Evolutionary conservation across 1,284 basidiomycete genomes (phyloP).

Genomic region (Ceratobasidium sp.): DNA sequence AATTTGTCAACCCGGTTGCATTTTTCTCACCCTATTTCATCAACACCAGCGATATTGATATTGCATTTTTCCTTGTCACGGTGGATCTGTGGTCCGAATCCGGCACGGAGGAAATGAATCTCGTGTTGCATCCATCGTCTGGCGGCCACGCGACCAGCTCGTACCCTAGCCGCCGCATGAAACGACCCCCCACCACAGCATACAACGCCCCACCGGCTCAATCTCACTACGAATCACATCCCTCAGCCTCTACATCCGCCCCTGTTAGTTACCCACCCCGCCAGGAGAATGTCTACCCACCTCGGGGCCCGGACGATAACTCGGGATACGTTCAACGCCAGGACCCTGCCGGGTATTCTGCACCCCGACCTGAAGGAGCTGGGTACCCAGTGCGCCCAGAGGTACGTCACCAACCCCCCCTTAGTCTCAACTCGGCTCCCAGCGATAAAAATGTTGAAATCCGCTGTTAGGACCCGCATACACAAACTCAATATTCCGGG

Average conservation of each 20-base stretch:
- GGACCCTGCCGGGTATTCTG: slow-evolving; percentile 24
- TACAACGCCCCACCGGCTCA: slow-evolving; percentile 37
- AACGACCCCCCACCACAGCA: slow-evolving; percentile 37
- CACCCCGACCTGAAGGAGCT: slow-evolving; percentile 25
- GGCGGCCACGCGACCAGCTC: slow-evolving; percentile 39
- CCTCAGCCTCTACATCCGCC: slow-evolving; percentile 29
- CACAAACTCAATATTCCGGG: slow-evolving; percentile 39
- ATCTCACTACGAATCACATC: slow-evolving; percentile 33
- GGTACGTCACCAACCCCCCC: slow-evolving; percentile 7
- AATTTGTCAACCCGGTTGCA: slow-evolving; percentile 47
- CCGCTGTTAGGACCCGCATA: slow-evolving; percentile 40
- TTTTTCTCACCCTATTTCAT: slow-evolving; percentile 45
- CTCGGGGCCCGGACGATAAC: slow-evolving; percentile 27
- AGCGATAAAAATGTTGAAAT: slow-evolving; percentile 10
- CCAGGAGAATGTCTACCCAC: slow-evolving; percentile 32
- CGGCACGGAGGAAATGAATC: slow-evolving; percentile 83
- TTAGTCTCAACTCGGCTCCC: not conserved
- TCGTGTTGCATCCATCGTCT: slow-evolving; percentile 82
- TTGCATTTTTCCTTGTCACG: slow-evolving; percentile 87
- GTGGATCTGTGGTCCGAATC: slow-evolving; percentile 91
- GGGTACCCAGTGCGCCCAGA: slow-evolving; percentile 40
- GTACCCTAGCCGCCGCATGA: slow-evolving; percentile 38
- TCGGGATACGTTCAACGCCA: slow-evolving; percentile 39
- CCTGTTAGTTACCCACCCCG: slow-evolving; percentile 39
- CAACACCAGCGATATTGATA: slow-evolving; percentile 78